Evolutionary conservation across 768 basidiomycete species (phyloP), one percentile per base, ranked within the genome.

Genomic region (Termitomyces heimii): DNA sequence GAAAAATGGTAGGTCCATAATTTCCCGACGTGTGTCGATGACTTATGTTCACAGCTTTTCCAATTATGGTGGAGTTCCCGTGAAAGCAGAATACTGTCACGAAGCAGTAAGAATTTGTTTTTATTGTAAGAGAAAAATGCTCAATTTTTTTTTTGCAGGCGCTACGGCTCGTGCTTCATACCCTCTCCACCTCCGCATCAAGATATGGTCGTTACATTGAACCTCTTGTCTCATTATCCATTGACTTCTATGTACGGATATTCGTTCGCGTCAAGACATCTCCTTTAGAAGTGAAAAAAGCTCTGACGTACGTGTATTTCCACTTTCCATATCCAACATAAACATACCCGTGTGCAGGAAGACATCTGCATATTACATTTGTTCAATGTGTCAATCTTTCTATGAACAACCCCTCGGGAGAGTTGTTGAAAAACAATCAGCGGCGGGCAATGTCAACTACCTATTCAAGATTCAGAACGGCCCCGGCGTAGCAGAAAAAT

Each of bases 181-280:
- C 89, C 0, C 72, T 98, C 45, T 88, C 94, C 0, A 88, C 87
- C 1, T 86, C 94, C 3, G 97, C 97, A 1, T 83, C 89, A 24
- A 82, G 94, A 65, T 98, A 98, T 66, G 96, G 97, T 4, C 85
- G 94, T 40, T 90, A 87, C 66, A 92, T 99, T 59, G 82, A 89
- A 62, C 97, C 97, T 10, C 73, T 97, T 7, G 71, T 97, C 4
- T 94, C 89, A 0, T 76, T 99, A 32, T 96, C 93, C 16, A 96
- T 99, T 66, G 97, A 99, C 65, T 99, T 98, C 70, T 99, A 99
- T 69, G 86, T 97, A 26, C 88, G 97, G 4, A 66, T 98, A 20
- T 99, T 98, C 65, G 83, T 98, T 16, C 84, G 88, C 10, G 75
- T 99, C 5, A 76, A 82, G 53, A 79, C 86, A 0, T 77, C 85